phyloP scores from a whole-genome alignment of 768 basidiomycete species.

The Dentipellis fragilis region DNA sequence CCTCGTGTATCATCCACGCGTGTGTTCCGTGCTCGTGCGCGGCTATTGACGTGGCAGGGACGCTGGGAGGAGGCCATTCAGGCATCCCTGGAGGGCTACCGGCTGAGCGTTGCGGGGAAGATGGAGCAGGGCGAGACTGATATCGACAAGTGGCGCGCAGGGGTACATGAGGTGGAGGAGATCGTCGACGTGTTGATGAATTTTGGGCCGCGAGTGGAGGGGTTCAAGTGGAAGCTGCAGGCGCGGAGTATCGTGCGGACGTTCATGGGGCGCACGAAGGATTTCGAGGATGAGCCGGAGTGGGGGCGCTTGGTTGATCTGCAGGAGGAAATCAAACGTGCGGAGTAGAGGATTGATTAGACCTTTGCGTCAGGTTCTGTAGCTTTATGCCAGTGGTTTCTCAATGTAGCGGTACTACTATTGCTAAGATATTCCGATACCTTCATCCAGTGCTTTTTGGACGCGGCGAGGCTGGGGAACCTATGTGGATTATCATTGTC shows the following conservation, averaged over 20 bases:
- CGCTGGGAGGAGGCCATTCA: conserved; percentile 73
- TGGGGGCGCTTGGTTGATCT: conserved; percentile 61
- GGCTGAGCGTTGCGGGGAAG: conserved; percentile 49
- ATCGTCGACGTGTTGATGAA: conserved; percentile 75
- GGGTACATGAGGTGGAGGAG: conserved; percentile 70
- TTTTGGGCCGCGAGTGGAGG: conserved; percentile 61
- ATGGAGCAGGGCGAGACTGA: conserved; percentile 64
- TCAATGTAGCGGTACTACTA: too few relatives aligned
- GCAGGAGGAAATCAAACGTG: conserved; percentile 51
- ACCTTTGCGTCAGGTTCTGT: neutral
- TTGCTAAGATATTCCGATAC: too few relatives aligned
- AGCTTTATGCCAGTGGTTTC: too few relatives aligned
- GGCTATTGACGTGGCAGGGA: conserved; percentile 64
- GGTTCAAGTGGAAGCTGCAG: conserved; percentile 74
- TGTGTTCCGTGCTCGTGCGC: conserved; percentile 76
- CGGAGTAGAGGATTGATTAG: neutral
- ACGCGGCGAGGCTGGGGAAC: too few relatives aligned
- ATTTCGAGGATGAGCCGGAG: conserved; percentile 83
- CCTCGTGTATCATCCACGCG: conserved; percentile 72
- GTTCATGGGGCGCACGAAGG: conserved; percentile 80
- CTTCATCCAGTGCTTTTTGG: too few relatives aligned
- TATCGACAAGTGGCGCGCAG: conserved; percentile 60
- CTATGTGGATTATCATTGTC: too few relatives aligned
- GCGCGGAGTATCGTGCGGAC: conserved; percentile 79
- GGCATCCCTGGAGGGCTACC: conserved; percentile 80